phyloP scores from a whole-genome alignment of 495 filamentous ascomycete genomes.

The Xylona heveae region DNA sequence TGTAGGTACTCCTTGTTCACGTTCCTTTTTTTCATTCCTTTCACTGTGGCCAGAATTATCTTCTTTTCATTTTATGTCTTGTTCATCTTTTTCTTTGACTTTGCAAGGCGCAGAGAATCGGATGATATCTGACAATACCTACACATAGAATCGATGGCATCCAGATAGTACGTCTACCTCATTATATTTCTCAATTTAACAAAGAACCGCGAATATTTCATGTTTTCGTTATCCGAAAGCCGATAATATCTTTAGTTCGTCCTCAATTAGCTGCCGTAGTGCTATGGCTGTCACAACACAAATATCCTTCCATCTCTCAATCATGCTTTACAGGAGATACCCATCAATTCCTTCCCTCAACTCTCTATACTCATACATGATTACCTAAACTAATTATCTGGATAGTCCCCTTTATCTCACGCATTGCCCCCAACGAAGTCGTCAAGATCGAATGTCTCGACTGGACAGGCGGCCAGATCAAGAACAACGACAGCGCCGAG shows the following conservation, averaged over 20 bases:
- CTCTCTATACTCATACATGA: neutral
- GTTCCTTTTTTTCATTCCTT: neutral
- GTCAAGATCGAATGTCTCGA: constrained; percentile 95
- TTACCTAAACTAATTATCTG: constrained; percentile 2
- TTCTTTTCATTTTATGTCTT: too few species aligned
- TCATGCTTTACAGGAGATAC: neutral
- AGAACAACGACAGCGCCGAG: constrained; percentile 76
- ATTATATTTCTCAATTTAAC: too few species aligned
- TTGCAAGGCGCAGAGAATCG: neutral
- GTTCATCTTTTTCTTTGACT: neutral
- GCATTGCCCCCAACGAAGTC: constrained; percentile 67
- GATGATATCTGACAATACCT: neutral
- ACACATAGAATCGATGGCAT: constrained; percentile 74
- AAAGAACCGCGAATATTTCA: too few species aligned
- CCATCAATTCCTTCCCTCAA: neutral
- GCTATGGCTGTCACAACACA: too few species aligned
- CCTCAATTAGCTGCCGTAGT: too few species aligned
- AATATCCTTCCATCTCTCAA: neutral
- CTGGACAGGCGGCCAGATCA: constrained; percentile 66
- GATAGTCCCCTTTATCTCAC: constrained; percentile 53
- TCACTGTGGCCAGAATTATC: too few species aligned
- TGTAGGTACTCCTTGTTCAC: constrained; percentile 36
- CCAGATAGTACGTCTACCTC: constrained; percentile 48
- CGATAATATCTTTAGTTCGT: too few species aligned
- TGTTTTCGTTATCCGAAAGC: too few species aligned